Evolutionary conservation across 352 stramenopile species (phyloP).

Genomic region (Pythium chondricola): DNA sequence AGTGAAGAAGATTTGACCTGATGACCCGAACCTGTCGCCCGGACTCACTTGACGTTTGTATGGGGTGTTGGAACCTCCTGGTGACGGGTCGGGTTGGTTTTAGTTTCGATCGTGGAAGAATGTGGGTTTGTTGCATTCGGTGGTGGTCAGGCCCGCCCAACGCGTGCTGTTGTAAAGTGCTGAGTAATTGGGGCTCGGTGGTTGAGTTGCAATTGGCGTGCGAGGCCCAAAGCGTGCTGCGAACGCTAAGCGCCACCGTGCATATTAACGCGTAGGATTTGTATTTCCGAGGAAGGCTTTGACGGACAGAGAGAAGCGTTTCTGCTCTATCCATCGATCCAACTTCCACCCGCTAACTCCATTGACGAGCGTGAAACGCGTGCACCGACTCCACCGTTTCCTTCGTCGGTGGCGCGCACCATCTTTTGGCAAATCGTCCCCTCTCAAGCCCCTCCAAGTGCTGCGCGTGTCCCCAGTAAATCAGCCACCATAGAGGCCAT

Average conservation of each 20-base stretch:
- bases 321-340: slow-evolving; percentile 10
- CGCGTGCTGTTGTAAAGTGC: slow-evolving; percentile 5
- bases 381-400: not conserved
- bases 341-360: not conserved
- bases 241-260: slow-evolving; percentile 1
- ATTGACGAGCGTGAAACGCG: not conserved
- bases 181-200: slow-evolving; percentile 13
- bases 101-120: not conserved
- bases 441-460: not conserved
- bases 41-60: too few relatives aligned
- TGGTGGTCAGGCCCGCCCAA: slow-evolving; percentile 6
- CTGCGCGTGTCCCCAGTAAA: slow-evolving; percentile 3
- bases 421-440: not conserved
- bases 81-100: not conserved
- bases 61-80: too few relatives aligned
- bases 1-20: too few relatives aligned
- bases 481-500: slow-evolving; percentile 35
- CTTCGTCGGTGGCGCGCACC: not conserved
- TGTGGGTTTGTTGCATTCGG: slow-evolving; percentile 10
- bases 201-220: slow-evolving; percentile 27
- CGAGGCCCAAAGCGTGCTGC: slow-evolving; percentile 9
- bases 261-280: too few relatives aligned
- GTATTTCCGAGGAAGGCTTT: too few relatives aligned
- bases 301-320: too few relatives aligned
- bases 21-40: too few relatives aligned